Evolutionary conservation across 2,329 filamentous ascomycete species (phyloP).

Genomic region (Geosmithia flava): DNA sequence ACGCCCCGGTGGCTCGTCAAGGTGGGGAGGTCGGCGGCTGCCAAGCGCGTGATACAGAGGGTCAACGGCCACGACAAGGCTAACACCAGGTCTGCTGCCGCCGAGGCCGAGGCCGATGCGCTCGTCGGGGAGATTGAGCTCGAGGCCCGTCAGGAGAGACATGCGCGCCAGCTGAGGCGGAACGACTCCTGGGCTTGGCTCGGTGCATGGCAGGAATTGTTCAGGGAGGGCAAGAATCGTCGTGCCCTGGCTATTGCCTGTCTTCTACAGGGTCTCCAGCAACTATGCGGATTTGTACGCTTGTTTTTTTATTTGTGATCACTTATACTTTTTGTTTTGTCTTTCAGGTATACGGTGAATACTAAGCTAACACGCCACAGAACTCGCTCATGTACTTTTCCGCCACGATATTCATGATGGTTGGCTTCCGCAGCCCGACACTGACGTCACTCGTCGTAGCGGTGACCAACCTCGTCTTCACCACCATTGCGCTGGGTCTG

Average conservation of each 20-base stretch:
- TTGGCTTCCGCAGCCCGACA: constrained; percentile 69
- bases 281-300: constrained; percentile 73
- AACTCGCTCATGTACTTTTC: constrained; percentile 92
- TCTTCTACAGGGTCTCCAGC: constrained; percentile 75
- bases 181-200: constrained; percentile 20
- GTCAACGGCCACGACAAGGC: constrained; percentile 40
- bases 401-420: constrained; percentile 65
- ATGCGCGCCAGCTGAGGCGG: constrained; percentile 25
- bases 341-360: not conserved
- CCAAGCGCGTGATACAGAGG: constrained; percentile 50
- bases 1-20: constrained; percentile 80
- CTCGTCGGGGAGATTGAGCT: constrained; percentile 59
- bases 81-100: constrained; percentile 18
- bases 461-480: constrained; percentile 72
- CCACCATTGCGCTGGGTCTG: constrained; percentile 58
- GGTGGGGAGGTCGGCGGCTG: constrained; percentile 47
- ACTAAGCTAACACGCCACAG: constrained; percentile 17
- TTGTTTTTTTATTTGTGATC: too few species aligned
- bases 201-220: constrained; percentile 38
- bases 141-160: constrained; percentile 61
- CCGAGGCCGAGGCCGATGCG: constrained; percentile 31
- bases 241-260: constrained; percentile 77
- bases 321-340: not conserved
- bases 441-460: constrained; percentile 72
- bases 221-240: constrained; percentile 49